phyloP scores from a whole-genome alignment of 768 basidiomycete species.

The Boletellus ananas region DNA sequence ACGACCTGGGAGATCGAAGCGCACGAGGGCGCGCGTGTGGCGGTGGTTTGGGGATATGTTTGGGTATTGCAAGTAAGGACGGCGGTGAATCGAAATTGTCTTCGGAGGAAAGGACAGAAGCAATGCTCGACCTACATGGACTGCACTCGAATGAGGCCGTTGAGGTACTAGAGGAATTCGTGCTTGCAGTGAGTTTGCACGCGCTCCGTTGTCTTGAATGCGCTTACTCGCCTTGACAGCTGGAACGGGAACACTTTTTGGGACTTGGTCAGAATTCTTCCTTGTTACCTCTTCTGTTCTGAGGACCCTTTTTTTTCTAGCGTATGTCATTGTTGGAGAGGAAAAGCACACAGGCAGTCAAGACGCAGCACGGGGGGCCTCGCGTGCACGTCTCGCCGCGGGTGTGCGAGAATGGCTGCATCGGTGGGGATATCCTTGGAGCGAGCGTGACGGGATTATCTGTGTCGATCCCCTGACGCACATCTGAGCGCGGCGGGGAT shows the following conservation, averaged over 20 bases:
- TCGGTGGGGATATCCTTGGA: slow-evolving; percentile 96
- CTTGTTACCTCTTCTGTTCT: slow-evolving; percentile 3
- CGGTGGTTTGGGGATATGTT: slow-evolving; percentile 76
- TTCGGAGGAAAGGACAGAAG: slow-evolving; percentile 88
- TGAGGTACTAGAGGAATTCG: slow-evolving; percentile 85
- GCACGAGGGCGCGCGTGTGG: slow-evolving; percentile 74
- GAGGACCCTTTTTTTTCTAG: slow-evolving; percentile 34
- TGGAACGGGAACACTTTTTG: slow-evolving; percentile 84
- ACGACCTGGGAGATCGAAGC: slow-evolving; percentile 77
- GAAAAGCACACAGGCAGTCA: slow-evolving; percentile 96
- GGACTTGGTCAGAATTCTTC: slow-evolving; percentile 62
- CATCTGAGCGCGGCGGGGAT: slow-evolving; percentile 23
- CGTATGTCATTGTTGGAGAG: slow-evolving; percentile 89
- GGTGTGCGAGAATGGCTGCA: slow-evolving; percentile 90
- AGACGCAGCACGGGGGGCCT: slow-evolving; percentile 75
- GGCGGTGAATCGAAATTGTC: slow-evolving; percentile 56
- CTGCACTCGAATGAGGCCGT: slow-evolving; percentile 91
- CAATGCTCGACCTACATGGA: slow-evolving; percentile 86
- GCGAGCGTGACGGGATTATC: slow-evolving; percentile 84
- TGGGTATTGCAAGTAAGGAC: slow-evolving; percentile 76
- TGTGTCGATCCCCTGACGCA: slow-evolving; percentile 87
- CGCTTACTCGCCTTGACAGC: slow-evolving; percentile 38
- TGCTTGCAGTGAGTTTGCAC: slow-evolving; percentile 63
- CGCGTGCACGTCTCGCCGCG: slow-evolving; percentile 76
- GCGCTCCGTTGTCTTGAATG: not conserved